Percentiles rank a stretch among this genome's conserved stretches.
phyloP scores from a whole-genome alignment of 2,329 filamentous ascomycete species.

The Trichophyton simii region DNA sequence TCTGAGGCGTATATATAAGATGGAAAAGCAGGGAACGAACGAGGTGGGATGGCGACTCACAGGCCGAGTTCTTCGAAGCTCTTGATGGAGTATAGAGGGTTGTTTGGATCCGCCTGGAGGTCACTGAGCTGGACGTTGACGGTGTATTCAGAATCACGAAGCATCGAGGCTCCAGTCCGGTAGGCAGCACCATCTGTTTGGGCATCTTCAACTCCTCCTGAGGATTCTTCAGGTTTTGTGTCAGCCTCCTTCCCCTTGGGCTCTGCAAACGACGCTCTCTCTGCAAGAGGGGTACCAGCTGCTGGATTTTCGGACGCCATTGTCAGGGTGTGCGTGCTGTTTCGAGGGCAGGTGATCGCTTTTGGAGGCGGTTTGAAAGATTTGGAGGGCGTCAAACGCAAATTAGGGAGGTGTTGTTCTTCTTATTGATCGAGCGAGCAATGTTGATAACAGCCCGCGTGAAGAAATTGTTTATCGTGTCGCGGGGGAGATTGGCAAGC shows the following conservation, averaged over 20 bases:
- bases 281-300: slow-evolving; percentile 33
- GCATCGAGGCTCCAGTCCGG: slow-evolving; percentile 36
- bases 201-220: slow-evolving; percentile 10
- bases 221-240: background rate
- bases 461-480: background rate
- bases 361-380: background rate
- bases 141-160: slow-evolving; percentile 65
- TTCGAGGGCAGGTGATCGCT: background rate
- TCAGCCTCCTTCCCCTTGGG: slow-evolving; percentile 9
- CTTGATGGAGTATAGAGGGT: slow-evolving; percentile 73
- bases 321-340: slow-evolving; percentile 4
- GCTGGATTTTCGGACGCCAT: slow-evolving; percentile 30
- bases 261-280: slow-evolving; percentile 37
- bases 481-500: background rate
- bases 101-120: slow-evolving; percentile 71
- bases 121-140: slow-evolving; percentile 90
- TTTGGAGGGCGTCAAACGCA: background rate
- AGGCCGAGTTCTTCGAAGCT: slow-evolving; percentile 77
- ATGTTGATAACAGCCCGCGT: background rate
- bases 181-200: slow-evolving; percentile 32
- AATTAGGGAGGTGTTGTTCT: background rate
- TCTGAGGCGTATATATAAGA: background rate
- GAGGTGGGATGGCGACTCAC: slow-evolving; percentile 40
- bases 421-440: background rate
- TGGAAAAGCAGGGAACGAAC: background rate